Conservation (phyloP, 1,284 basidiomycete species). For the Ceratobasidium theobromae region DNA sequence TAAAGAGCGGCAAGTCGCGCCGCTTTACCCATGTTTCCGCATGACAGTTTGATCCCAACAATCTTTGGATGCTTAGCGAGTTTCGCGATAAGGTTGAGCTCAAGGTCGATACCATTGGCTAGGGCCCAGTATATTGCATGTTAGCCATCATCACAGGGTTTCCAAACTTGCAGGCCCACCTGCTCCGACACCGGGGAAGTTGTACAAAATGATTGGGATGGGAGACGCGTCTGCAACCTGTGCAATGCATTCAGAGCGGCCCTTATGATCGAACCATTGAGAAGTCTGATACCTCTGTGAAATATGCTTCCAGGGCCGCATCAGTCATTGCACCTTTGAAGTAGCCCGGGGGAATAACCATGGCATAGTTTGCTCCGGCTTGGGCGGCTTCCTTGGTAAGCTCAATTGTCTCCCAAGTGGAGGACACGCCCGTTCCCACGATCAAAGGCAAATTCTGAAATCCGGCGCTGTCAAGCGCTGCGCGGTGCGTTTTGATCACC, state of each 20-base stretch:
- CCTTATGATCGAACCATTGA: neutral
- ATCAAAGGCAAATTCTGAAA: conserved; percentile 34
- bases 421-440: conserved; percentile 35
- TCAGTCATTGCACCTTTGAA: conserved; percentile 45
- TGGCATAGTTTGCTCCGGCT: conserved; percentile 36
- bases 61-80: conserved; percentile 37
- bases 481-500: conserved; percentile 34
- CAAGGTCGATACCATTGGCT: conserved; percentile 36
- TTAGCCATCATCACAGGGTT: neutral
- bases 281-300: conserved; percentile 56
- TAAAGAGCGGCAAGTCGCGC: conserved; percentile 14
- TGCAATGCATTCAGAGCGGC: neutral
- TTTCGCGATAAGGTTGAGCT: conserved; percentile 34
- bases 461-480: conserved; percentile 35
- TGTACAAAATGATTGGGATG: conserved; percentile 38
- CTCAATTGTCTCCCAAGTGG: conserved; percentile 37
- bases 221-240: conserved; percentile 35
- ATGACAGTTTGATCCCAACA: conserved; percentile 38
- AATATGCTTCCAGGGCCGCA: conserved; percentile 64
- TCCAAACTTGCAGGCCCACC: neutral
- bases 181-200: conserved; percentile 37
- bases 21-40: conserved; percentile 34
- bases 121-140: neutral
- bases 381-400: conserved; percentile 36
- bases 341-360: conserved; percentile 37